Conservation (phyloP, 129 eudicot genomes). For the Flaveria brownii region DNA sequence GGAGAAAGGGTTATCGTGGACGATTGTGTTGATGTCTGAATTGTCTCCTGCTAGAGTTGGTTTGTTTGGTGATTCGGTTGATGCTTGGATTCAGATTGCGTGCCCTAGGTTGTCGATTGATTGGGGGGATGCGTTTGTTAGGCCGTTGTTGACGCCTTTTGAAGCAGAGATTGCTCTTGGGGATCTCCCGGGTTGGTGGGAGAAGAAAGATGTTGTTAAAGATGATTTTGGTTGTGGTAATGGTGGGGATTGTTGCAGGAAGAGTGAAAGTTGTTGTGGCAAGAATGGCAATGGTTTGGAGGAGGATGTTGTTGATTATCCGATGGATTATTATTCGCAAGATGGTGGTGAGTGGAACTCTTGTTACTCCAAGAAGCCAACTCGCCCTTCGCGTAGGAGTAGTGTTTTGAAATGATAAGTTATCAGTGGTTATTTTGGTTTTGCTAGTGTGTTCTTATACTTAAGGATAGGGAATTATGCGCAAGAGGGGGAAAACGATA, state of each 20-base stretch:
- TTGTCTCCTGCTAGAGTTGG: constrained; percentile 73
- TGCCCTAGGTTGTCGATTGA: constrained; percentile 93
- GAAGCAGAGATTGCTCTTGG: constrained; percentile 82
- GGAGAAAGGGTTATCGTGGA: constrained; percentile 68
- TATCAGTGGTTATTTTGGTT: neutral
- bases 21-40: constrained; percentile 84
- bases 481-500: too few relatives aligned
- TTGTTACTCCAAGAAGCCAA: constrained; percentile 64
- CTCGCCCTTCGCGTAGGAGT: constrained; percentile 45
- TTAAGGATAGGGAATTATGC: too few relatives aligned
- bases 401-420: constrained; percentile 33
- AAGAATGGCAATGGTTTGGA: constrained; percentile 29
- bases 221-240: constrained; percentile 19
- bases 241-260: constrained; percentile 41
- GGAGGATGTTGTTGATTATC: constrained; percentile 60
- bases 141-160: constrained; percentile 5
- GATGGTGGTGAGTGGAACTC: constrained; percentile 98
- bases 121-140: constrained; percentile 89
- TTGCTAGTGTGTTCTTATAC: neutral
- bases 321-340: constrained; percentile 94
- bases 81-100: constrained; percentile 95
- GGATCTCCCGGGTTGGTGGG: constrained; percentile 95
- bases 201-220: constrained; percentile 40
- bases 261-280: constrained; percentile 45
- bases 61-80: constrained; percentile 86